A percentile compares a stretch with the other conserved stretches of the same genome.
Conservation (phyloP, 805 yeast species). For the Wickerhamomyces tratensis region DNA sequence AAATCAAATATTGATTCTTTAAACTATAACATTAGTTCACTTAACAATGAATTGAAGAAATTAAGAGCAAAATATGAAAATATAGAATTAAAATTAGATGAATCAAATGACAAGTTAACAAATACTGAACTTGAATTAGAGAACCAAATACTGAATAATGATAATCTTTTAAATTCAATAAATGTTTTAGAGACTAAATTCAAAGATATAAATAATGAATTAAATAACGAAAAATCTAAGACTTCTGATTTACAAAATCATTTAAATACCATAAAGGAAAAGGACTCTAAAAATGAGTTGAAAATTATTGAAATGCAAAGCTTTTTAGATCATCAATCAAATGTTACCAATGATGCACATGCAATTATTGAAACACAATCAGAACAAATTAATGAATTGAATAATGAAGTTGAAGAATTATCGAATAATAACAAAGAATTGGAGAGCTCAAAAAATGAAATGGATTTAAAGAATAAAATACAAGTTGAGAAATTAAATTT, state of each 20-base stretch:
- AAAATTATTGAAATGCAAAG: neutral
- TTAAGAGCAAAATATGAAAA: too few relatives aligned
- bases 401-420: conserved; percentile 1
- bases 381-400: neutral
- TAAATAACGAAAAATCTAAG: too few relatives aligned
- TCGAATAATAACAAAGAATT: conserved; percentile 1
- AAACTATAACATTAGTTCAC: too few relatives aligned
- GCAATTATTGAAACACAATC: neutral
- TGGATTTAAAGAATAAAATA: neutral
- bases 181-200: neutral
- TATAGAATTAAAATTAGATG: too few relatives aligned
- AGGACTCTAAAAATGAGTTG: neutral
- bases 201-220: too few relatives aligned
- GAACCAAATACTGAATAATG: too few relatives aligned
- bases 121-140: too few relatives aligned
- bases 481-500: neutral
- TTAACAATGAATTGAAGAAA: too few relatives aligned
- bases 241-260: neutral
- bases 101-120: too few relatives aligned
- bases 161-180: too few relatives aligned
- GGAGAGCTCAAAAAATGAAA: neutral
- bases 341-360: neutral
- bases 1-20: too few relatives aligned
- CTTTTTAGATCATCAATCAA: neutral
- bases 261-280: conserved; percentile 2